phyloP scores from a whole-genome alignment of 352 stramenopile species.

The Peronospora destructor region DNA sequence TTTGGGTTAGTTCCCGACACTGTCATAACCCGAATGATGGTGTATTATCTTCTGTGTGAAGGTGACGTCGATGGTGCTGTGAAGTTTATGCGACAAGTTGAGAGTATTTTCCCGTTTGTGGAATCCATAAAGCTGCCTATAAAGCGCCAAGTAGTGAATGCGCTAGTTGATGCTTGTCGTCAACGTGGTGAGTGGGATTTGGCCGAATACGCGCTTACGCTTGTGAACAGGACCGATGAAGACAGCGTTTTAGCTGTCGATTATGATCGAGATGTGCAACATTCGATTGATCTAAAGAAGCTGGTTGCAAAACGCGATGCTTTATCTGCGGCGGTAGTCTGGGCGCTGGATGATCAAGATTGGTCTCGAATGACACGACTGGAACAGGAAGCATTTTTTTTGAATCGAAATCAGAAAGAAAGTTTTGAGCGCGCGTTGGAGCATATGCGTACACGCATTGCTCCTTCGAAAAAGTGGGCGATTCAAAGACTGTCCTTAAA shows the following conservation, averaged over 20 bases:
- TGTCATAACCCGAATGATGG: conserved; percentile 40
- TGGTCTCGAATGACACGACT: conserved; percentile 15
- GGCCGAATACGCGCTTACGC: conserved; percentile 13
- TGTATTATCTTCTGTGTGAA: conserved; percentile 41
- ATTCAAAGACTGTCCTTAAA: conserved; percentile 24
- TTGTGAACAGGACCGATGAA: conserved; percentile 8
- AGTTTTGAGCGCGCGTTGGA: conserved; percentile 23
- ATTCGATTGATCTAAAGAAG: conserved; percentile 8
- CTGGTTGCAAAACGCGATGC: conserved; percentile 19
- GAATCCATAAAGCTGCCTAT: conserved; percentile 13
- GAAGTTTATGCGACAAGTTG: conserved; percentile 23
- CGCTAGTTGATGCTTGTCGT: conserved; percentile 45
- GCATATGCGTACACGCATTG: conserved; percentile 1
- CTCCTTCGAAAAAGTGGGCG: neutral
- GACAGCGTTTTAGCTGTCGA: neutral
- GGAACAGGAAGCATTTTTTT: conserved; percentile 15
- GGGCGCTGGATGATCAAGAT: conserved; percentile 17
- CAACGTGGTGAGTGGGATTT: conserved; percentile 35
- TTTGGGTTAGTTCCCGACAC: conserved; percentile 35
- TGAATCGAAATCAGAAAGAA: conserved; percentile 16
- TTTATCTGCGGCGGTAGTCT: conserved; percentile 19
- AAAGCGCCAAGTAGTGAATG: conserved; percentile 27
- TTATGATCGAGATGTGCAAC: conserved; percentile 1
- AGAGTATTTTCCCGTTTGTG: conserved; percentile 8
- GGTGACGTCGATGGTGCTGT: conserved; percentile 20